A percentile compares a stretch with the other conserved stretches of the same genome.
These are phyloP conservation scores for Blastobotrys muscicola DNA, from an alignment of 805 yeast species.

Conservation along the genomic window DNA sequence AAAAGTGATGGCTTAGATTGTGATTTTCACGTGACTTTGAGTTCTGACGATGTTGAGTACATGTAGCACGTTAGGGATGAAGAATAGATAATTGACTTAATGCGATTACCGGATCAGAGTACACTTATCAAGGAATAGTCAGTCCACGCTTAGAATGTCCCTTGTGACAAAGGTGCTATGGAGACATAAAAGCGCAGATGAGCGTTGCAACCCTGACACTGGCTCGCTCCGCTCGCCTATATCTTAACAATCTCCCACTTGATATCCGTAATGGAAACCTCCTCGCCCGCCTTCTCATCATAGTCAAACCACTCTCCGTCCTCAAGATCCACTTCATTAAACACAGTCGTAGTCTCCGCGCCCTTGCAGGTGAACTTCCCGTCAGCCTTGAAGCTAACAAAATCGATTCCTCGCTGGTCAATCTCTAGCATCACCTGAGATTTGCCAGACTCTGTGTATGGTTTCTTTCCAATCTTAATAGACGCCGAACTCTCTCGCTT, in stretches of 20 bases:
- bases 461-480: slow-evolving; percentile 22
- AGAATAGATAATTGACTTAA: too few relatives aligned
- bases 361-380: slow-evolving; percentile 54
- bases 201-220: background rate
- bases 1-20: too few relatives aligned
- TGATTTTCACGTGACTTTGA: too few relatives aligned
- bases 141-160: too few relatives aligned
- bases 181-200: too few relatives aligned
- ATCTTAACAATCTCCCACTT: slow-evolving; percentile 47
- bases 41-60: too few relatives aligned
- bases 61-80: too few relatives aligned
- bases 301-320: slow-evolving; percentile 94
- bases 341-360: slow-evolving; percentile 40
- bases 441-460: slow-evolving; percentile 36
- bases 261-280: slow-evolving; percentile 73
- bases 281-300: slow-evolving; percentile 73
- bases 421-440: slow-evolving; percentile 48
- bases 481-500: slow-evolving; percentile 28
- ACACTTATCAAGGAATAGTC: too few relatives aligned
- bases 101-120: too few relatives aligned
- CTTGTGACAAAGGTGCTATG: too few relatives aligned
- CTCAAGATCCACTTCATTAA: slow-evolving; percentile 56
- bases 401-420: slow-evolving; percentile 80
- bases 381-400: slow-evolving; percentile 56
- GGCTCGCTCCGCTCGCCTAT: background rate